A percentile compares a stretch with the other conserved stretches of the same genome.
Conservation (phyloP, 2,329 filamentous ascomycete genomes). For the Pseudogymnoascus sp. region DNA sequence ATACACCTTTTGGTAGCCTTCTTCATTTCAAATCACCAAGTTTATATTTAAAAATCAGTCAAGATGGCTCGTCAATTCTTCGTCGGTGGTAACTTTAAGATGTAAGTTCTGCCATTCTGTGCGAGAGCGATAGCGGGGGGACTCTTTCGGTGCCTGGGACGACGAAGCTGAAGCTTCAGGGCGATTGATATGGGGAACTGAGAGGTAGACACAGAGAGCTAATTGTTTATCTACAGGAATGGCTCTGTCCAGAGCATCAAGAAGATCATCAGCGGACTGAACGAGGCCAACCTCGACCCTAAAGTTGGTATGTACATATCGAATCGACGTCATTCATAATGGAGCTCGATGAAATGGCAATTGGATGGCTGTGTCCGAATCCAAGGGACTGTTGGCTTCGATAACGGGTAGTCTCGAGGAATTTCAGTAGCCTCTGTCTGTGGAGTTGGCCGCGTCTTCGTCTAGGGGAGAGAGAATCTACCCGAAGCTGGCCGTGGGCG, state of each 20-base stretch:
- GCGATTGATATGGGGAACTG: neutral
- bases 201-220: neutral
- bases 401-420: neutral
- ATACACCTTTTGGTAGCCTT: neutral
- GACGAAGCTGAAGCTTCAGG: neutral
- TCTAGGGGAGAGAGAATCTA: neutral
- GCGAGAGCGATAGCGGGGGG: neutral
- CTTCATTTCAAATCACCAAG: neutral
- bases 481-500: neutral
- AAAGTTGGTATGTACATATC: conserved; percentile 54
- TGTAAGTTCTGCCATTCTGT: conserved; percentile 49
- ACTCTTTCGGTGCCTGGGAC: neutral
- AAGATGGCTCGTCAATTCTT: conserved; percentile 92
- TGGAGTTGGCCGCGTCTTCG: neutral
- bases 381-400: neutral
- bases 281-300: conserved; percentile 72
- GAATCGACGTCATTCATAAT: conserved; percentile 4
- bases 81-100: conserved; percentile 99
- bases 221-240: conserved; percentile 58
- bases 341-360: neutral
- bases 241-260: conserved; percentile 84
- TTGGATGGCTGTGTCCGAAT: neutral
- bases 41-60: conserved; percentile 15
- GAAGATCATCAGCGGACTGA: conserved; percentile 83
- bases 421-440: neutral